A percentile compares a stretch with the other conserved stretches of the same genome.
These are phyloP conservation scores for Naegleria gruberi DNA, from an alignment of 208 protist species.

Conservation along the genomic window DNA sequence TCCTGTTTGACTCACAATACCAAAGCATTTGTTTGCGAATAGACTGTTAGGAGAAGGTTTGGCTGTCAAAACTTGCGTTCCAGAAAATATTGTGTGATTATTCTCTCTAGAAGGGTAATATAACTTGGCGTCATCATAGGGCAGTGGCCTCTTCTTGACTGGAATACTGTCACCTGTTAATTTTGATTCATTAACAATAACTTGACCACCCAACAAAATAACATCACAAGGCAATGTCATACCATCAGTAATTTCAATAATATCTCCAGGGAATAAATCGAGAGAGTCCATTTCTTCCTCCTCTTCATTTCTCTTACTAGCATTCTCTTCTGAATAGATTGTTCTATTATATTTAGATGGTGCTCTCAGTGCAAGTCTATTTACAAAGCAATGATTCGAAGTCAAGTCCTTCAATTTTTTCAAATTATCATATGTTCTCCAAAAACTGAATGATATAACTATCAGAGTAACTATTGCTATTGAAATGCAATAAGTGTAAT, in stretches of 20 bases:
- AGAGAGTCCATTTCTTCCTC: background rate
- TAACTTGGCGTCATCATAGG: background rate
- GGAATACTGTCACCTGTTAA: slow-evolving; percentile 53
- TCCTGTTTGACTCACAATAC: slow-evolving; percentile 38
- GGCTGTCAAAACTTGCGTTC: slow-evolving; percentile 37
- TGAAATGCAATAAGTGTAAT: background rate
- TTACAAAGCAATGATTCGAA: background rate
- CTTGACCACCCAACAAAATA: slow-evolving; percentile 38
- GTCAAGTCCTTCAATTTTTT: background rate
- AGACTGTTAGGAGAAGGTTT: background rate
- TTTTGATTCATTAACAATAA: slow-evolving; percentile 46
- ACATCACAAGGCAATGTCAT: slow-evolving; percentile 46
- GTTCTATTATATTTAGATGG: background rate
- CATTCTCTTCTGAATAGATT: background rate
- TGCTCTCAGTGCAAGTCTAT: background rate
- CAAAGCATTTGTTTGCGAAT: background rate
- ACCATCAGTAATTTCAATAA: slow-evolving; percentile 12
- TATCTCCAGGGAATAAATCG: slow-evolving; percentile 16
- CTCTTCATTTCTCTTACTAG: background rate
- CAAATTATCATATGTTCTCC: background rate
- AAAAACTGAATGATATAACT: background rate
- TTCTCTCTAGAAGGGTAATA: background rate
- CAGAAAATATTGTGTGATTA: slow-evolving; percentile 33
- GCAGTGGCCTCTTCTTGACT: slow-evolving; percentile 38
- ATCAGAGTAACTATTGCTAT: background rate